phyloP scores from a whole-genome alignment of 1,284 basidiomycete genomes.

The Vanrija pseudolonga region DNA sequence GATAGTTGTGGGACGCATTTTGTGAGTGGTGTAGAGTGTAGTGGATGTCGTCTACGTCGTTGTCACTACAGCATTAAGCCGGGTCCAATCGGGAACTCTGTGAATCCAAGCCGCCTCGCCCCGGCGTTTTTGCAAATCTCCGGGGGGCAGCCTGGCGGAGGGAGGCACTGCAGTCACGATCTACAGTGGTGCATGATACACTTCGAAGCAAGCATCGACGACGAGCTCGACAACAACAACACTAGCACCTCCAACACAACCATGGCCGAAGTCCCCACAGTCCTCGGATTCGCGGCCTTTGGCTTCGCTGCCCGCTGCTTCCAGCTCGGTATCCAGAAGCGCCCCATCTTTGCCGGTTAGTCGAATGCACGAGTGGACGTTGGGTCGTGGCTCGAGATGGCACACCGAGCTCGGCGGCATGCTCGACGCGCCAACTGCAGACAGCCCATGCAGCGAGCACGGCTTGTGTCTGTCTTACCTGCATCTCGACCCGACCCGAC shows the following conservation, averaged over 20 bases:
- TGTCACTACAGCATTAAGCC: neutral
- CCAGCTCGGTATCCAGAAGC: slow-evolving; percentile 70
- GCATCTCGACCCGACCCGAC: no score
- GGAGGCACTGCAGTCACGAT: neutral
- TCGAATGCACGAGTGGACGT: slow-evolving; percentile 9
- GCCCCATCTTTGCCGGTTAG: slow-evolving; percentile 41
- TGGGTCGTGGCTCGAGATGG: neutral
- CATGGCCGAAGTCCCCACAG: slow-evolving; percentile 68
- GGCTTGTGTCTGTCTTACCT: no score
- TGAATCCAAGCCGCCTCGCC: slow-evolving; percentile 1
- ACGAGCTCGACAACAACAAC: neutral
- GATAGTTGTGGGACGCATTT: slow-evolving; percentile 65
- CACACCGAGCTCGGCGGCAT: no score
- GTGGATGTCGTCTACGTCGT: neutral
- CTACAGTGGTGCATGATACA: no score
- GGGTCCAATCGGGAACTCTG: slow-evolving; percentile 5
- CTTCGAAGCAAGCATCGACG: neutral
- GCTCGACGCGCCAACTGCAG: neutral
- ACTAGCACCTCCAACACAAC: neutral
- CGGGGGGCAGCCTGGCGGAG: neutral
- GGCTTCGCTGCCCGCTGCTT: slow-evolving; percentile 72
- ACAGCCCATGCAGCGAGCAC: no score
- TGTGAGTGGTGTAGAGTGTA: neutral
- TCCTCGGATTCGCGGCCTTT: slow-evolving; percentile 72
- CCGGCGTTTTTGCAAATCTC: slow-evolving; percentile 7